These are phyloP conservation scores for Bullera alba DNA, from an alignment of 768 basidiomycete genomes.

Conservation along the genomic window DNA sequence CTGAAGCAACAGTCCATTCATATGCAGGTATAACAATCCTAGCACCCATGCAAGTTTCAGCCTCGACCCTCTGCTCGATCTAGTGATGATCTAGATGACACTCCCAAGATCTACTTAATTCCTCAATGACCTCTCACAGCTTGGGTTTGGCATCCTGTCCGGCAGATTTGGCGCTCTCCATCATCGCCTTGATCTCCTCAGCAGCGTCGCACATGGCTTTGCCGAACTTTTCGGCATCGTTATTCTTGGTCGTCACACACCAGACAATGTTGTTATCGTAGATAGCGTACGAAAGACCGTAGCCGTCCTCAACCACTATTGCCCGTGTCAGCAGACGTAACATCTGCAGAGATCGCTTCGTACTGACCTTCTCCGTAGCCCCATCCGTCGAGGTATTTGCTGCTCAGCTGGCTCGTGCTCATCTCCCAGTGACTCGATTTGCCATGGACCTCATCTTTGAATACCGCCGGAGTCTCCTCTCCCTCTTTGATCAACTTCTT, in stretches of 20 bases:
- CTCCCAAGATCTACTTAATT: too few relatives aligned
- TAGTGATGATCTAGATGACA: too few relatives aligned
- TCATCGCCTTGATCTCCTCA: conserved; percentile 65
- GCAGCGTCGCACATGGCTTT: conserved; percentile 75
- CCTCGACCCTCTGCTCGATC: too few relatives aligned
- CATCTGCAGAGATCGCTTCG: not conserved
- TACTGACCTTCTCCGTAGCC: conserved; percentile 85
- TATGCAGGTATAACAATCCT: too few relatives aligned
- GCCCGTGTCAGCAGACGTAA: not conserved
- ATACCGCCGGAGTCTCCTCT: conserved; percentile 67
- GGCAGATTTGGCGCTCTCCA: conserved; percentile 57
- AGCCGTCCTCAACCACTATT: conserved; percentile 79
- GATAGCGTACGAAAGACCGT: conserved; percentile 85
- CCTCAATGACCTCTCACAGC: too few relatives aligned
- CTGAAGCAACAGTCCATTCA: too few relatives aligned
- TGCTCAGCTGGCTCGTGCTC: conserved; percentile 79
- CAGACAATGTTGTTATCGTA: conserved; percentile 76
- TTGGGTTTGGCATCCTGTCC: conserved; percentile 45
- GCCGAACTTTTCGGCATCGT: conserved; percentile 59
- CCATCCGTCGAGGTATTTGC: conserved; percentile 82
- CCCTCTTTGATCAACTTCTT: conserved; percentile 68
- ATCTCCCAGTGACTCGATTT: conserved; percentile 84
- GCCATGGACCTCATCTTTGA: conserved; percentile 63
- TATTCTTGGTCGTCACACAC: conserved; percentile 78
- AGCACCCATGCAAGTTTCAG: too few relatives aligned